Evolutionary conservation across 176 grass and related monocot species (phyloP).

Genomic region (Ensete ventricosum): DNA sequence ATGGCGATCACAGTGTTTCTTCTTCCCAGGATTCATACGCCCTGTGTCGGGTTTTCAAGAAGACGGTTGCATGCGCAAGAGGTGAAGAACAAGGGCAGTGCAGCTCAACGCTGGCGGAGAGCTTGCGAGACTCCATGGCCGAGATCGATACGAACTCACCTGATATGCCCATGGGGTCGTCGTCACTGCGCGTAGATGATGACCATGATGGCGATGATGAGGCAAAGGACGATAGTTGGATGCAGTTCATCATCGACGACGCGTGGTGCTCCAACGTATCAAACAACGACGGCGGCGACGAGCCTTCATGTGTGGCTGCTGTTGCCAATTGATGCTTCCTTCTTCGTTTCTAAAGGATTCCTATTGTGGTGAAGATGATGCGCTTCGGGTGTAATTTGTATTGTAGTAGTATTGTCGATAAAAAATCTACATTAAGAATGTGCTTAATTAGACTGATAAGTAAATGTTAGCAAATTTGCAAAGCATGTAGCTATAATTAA

Average conservation of each 20-base stretch:
- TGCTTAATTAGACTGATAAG: too few relatives aligned
- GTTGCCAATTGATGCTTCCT: constrained; percentile 21
- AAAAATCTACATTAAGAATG: too few relatives aligned
- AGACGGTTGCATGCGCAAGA: constrained; percentile 47
- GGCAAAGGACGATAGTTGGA: constrained; percentile 73
- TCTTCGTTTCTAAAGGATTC: too few relatives aligned
- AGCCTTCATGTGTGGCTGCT: constrained; percentile 38
- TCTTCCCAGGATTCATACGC: constrained; percentile 55
- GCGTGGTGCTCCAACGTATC: constrained; percentile 55
- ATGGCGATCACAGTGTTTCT: not conserved
- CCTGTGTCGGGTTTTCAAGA: constrained; percentile 79
- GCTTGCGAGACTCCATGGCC: constrained; percentile 28
- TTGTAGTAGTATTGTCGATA: too few relatives aligned
- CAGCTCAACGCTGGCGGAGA: constrained; percentile 42
- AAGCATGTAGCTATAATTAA: too few relatives aligned
- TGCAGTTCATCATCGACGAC: constrained; percentile 87
- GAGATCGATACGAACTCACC: constrained; percentile 52
- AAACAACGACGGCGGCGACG: constrained; percentile 31
- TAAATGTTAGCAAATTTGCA: too few relatives aligned
- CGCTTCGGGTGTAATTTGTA: too few relatives aligned
- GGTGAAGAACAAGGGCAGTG: constrained; percentile 59
- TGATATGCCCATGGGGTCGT: constrained; percentile 41
- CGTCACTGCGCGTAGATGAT: constrained; percentile 35
- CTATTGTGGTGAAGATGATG: too few relatives aligned
- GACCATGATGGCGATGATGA: constrained; percentile 29